Conservation (phyloP, 169 alveolate species). For the Plasmodium vivax region DNA sequence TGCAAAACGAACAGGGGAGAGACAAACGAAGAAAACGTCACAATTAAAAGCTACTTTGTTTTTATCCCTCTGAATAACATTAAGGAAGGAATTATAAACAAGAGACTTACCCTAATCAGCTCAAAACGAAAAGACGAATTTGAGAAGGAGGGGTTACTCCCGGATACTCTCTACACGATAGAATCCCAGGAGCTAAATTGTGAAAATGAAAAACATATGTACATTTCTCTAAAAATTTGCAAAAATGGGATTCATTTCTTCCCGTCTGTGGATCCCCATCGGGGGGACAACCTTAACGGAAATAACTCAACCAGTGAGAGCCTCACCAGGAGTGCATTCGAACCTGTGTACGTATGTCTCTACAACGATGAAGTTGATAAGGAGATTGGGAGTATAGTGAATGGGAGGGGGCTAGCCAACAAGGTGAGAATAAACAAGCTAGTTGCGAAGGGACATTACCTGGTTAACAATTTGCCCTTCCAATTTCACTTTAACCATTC, state of each 20-base stretch:
- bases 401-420: constrained; percentile 2
- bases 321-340: background rate
- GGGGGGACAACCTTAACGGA: background rate
- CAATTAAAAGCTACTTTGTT: constrained; percentile 26
- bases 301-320: background rate
- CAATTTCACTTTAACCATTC: constrained; percentile 8
- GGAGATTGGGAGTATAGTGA: constrained; percentile 17
- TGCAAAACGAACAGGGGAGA: background rate
- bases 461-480: constrained; percentile 6
- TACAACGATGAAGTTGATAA: constrained; percentile 56
- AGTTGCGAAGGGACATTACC: constrained; percentile 12
- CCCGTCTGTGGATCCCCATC: background rate
- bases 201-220: constrained; percentile 31
- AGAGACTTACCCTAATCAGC: constrained; percentile 25
- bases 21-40: background rate
- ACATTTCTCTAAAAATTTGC: constrained; percentile 34
- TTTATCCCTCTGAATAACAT: constrained; percentile 33
- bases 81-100: constrained; percentile 26
- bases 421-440: constrained; percentile 26
- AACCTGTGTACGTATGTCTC: constrained; percentile 39
- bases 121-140: constrained; percentile 28
- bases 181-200: constrained; percentile 21
- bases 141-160: constrained; percentile 46
- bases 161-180: constrained; percentile 46
- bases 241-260: constrained; percentile 43